A percentile compares a stretch with the other conserved stretches of the same genome.
phyloP scores from a whole-genome alignment of 2,329 filamentous ascomycete genomes.

The Aspergillus ustus region DNA sequence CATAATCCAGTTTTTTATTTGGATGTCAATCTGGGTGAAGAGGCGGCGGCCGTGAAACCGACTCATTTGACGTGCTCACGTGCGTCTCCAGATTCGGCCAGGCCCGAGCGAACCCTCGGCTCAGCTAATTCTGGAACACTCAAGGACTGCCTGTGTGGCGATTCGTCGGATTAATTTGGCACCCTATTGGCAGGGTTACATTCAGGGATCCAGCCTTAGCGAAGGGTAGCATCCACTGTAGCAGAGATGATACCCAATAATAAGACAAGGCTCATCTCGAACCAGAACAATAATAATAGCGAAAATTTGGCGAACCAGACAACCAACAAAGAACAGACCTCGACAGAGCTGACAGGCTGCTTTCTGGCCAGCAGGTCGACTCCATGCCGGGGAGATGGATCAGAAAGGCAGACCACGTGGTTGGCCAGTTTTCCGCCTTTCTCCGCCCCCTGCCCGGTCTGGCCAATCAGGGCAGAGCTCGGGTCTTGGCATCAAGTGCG shows the following conservation, averaged over 20 bases:
- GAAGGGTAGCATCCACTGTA: not conserved
- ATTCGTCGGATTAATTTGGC: not conserved
- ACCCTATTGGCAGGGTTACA: not conserved
- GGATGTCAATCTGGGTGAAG: not conserved
- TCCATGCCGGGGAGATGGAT: not conserved
- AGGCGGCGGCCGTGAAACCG: not conserved
- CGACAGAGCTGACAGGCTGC: not conserved
- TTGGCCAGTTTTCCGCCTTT: constrained; percentile 5
- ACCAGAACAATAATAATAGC: not conserved
- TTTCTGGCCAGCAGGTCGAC: not conserved
- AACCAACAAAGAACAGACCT: not conserved
- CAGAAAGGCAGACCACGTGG: not conserved
- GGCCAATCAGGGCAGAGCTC: not conserved
- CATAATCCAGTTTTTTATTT: not conserved
- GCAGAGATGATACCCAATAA: not conserved
- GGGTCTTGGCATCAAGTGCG: not conserved
- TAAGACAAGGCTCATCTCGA: not conserved
- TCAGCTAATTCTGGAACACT: not conserved
- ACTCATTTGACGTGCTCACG: not conserved
- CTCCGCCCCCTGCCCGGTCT: constrained; percentile 3
- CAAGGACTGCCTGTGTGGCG: not conserved
- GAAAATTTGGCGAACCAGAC: not conserved
- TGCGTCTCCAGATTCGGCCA: not conserved
- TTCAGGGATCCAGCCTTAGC: not conserved
- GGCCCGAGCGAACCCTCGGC: not conserved